Conservation (phyloP, 352 stramenopile species). For the Pythium angustatum region DNA sequence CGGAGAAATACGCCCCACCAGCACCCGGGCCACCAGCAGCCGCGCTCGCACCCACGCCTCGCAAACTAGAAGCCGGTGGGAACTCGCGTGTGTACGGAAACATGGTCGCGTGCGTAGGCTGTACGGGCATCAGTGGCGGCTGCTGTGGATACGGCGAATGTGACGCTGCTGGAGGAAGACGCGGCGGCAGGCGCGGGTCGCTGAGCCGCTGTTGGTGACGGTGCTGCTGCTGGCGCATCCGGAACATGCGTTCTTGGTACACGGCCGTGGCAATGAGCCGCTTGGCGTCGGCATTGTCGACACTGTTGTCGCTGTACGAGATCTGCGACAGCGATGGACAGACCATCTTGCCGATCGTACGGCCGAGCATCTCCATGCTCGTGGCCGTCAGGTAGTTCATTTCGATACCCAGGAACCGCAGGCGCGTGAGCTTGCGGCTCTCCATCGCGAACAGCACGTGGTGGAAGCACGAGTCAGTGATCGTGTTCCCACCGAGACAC, state of each 20-base stretch:
- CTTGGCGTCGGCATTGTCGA: slow-evolving; percentile 76
- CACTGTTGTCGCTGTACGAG: slow-evolving; percentile 86
- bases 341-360: slow-evolving; percentile 80
- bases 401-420: slow-evolving; percentile 82
- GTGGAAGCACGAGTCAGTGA: slow-evolving; percentile 84
- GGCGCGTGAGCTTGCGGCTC: slow-evolving; percentile 52
- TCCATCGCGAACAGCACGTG: slow-evolving; percentile 84
- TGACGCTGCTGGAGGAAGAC: background rate
- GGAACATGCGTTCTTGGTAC: slow-evolving; percentile 76
- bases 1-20: slow-evolving; percentile 18
- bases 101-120: slow-evolving; percentile 11
- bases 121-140: background rate
- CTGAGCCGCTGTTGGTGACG: slow-evolving; percentile 26
- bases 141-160: slow-evolving; percentile 1
- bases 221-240: slow-evolving; percentile 54
- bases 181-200: background rate
- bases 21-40: background rate
- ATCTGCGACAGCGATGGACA: slow-evolving; percentile 82
- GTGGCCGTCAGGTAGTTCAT: slow-evolving; percentile 82
- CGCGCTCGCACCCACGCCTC: background rate
- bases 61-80: slow-evolving; percentile 3
- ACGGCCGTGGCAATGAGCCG: slow-evolving; percentile 70
- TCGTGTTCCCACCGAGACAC: slow-evolving; percentile 79
- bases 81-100: slow-evolving; percentile 25
- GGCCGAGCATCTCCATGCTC: slow-evolving; percentile 87